Evolutionary conservation across 192 early-diverging fungal genomes (phyloP), one percentile per base, ranked within the genome.

Genomic region (Mortierella claussenii): DNA sequence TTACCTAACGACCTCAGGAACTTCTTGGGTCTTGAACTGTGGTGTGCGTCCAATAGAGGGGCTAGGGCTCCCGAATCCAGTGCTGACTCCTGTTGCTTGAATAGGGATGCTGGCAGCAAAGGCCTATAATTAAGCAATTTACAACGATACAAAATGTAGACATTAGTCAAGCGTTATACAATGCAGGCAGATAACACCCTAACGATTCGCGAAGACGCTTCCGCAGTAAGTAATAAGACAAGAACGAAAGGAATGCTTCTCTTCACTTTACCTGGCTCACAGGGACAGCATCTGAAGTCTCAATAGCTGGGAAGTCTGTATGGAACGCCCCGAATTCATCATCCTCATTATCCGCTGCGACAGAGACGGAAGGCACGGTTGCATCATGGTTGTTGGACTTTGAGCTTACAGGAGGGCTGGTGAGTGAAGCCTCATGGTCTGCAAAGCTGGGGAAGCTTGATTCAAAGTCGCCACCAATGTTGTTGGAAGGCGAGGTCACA

Each of bases 241-340:
- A 52, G 50, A 45, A 44, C 21, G 7, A 44, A 57, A 13, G 40
- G 10, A 20, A 12, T 40, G n/a, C 37, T 36, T 42, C 15, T 30
- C 2, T 12, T 24, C 23, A 36, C n/a, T 27, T 61, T 66, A 67
- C 71, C 71, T 66, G 64, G 45, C 53, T 76, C 11, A 44, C 33
- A 43, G 71, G 64, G 7, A 32, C 58, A 1, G 67, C 60, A n/a
- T 65, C 71, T 12, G 71, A 60, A 15, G 69, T 71, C 42, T 76
- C 71, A 33, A 76, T 65, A 10, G 58, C 71, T 30, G 71, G 71
- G 27, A 47, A 76, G 27, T 76, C 71, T 30, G 43, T 61, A 30
- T 76, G 63, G 64, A 76, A 76, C 2, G 71, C 64, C 4, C 71
- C 58, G 50, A 76, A 76, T n/a, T 76, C 71, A 44, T 79, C 76